Percentiles rank a stretch among this genome's conserved stretches.
Evolutionary conservation across 495 filamentous ascomycete species (phyloP).

Genomic region (Geopyxis carbonaria): DNA sequence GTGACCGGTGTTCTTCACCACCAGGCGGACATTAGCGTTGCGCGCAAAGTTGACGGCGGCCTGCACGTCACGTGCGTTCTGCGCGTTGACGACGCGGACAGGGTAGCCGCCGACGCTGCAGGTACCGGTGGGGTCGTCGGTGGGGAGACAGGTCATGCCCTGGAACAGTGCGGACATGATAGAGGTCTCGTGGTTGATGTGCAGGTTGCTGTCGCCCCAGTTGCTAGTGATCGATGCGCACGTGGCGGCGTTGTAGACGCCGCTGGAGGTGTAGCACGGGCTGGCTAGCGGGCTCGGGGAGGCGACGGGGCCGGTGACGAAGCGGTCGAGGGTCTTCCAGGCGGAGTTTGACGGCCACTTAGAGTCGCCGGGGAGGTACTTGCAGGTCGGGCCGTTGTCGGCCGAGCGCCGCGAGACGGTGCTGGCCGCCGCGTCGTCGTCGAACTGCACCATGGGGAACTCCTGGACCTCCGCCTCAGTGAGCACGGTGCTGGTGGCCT

Average conservation of each 20-base stretch:
- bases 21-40: constrained; percentile 38
- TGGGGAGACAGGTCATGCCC: constrained; percentile 27
- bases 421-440: no score
- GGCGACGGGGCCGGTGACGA: constrained; percentile 32
- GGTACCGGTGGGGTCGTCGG: constrained; percentile 20
- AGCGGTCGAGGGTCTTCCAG: constrained; percentile 31
- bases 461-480: constrained; percentile 20
- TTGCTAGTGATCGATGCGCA: constrained; percentile 22
- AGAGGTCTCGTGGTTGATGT: constrained; percentile 26
- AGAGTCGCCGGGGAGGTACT: constrained; percentile 31
- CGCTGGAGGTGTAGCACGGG: constrained; percentile 34
- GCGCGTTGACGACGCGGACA: constrained; percentile 42
- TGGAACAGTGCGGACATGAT: constrained; percentile 32
- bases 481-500: no score
- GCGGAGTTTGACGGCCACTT: constrained; percentile 30
- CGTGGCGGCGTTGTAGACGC: constrained; percentile 29
- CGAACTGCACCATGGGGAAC: constrained; percentile 27
- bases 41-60: constrained; percentile 45
- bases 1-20: constrained; percentile 57
- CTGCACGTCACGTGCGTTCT: constrained; percentile 38
- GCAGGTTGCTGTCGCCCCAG: constrained; percentile 9
- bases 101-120: constrained; percentile 43
- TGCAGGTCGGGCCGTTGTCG: no score
- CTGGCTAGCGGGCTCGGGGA: constrained; percentile 34
- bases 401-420: no score